phyloP scores from a whole-genome alignment of 495 filamentous ascomycete genomes.

The Daldinia grandis region DNA sequence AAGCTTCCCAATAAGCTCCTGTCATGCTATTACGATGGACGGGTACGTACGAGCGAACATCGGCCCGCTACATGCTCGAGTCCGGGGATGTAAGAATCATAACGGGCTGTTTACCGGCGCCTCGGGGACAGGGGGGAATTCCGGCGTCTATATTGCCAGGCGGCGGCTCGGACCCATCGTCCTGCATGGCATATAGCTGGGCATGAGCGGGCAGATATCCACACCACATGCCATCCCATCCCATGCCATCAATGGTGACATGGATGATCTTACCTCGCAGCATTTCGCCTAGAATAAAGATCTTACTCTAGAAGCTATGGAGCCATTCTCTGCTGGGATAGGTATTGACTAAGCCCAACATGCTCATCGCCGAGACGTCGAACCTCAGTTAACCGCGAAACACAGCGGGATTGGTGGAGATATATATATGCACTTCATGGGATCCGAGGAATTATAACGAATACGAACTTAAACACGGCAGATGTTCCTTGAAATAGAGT shows the following conservation, averaged over 20 bases:
- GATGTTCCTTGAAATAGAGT: neutral
- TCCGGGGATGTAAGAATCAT: neutral
- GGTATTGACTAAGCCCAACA: neutral
- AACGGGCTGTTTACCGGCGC: conserved; percentile 5
- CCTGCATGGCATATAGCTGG: conserved; percentile 21
- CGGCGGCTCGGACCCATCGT: neutral
- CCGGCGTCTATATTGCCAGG: neutral
- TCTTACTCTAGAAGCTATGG: conserved; percentile 12
- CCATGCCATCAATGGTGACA: neutral
- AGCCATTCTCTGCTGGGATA: neutral
- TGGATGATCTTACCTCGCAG: neutral
- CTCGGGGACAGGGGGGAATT: conserved; percentile 1
- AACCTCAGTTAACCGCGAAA: neutral
- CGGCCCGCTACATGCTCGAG: conserved; percentile 1
- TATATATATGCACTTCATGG: neutral
- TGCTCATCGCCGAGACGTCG: neutral
- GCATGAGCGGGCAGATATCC: neutral
- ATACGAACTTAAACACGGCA: neutral
- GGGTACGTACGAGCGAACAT: neutral
- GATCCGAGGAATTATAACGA: neutral
- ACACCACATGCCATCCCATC: neutral
- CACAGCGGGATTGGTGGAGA: neutral
- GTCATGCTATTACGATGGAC: neutral
- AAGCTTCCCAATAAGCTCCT: conserved; percentile 8
- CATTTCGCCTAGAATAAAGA: conserved; percentile 11